phyloP scores from a whole-genome alignment of 805 yeast genomes.

The Aciculoconidium aculeatum region DNA sequence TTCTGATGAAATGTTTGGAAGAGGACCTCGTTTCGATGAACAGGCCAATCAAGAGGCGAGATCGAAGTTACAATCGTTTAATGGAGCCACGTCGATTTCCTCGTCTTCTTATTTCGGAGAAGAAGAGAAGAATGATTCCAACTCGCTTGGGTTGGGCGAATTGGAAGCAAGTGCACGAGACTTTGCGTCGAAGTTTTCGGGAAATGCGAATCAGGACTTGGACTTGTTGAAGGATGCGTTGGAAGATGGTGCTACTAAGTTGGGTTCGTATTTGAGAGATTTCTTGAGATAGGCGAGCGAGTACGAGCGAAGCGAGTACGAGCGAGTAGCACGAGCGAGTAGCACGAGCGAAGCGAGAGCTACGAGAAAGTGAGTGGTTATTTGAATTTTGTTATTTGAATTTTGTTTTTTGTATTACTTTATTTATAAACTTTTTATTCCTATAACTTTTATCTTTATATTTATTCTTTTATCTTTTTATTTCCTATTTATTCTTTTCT shows the following conservation, averaged over 20 bases:
- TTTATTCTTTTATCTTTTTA: no score
- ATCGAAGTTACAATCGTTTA: conserved; percentile 72
- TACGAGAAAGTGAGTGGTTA: no score
- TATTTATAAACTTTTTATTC: no score
- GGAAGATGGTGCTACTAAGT: conserved; percentile 88
- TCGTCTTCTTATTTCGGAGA: conserved; percentile 91
- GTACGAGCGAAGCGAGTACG: no score
- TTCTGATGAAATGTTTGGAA: conserved; percentile 90
- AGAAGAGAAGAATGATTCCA: conserved; percentile 43
- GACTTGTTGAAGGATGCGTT: conserved; percentile 85
- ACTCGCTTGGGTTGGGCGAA: conserved; percentile 31
- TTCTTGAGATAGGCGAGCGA: conserved; percentile 45
- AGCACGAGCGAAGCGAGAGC: no score
- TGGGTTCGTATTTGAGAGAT: conserved; percentile 82
- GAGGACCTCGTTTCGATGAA: conserved; percentile 73
- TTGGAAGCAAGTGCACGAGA: conserved; percentile 57
- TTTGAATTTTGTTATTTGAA: no score
- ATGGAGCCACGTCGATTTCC: conserved; percentile 86
- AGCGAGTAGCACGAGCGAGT: no score
- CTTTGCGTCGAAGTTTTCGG: conserved; percentile 61
- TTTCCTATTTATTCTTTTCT: no score
- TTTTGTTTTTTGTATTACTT: no score
- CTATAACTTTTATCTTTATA: no score
- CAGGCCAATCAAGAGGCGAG: conserved; percentile 74
- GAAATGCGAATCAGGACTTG: conserved; percentile 83